Percentiles rank a stretch among this genome's conserved stretches.
These are phyloP conservation scores for Cystobasidium sp. DNA, from an alignment of 1,284 basidiomycete species.

Conservation along the genomic window DNA sequence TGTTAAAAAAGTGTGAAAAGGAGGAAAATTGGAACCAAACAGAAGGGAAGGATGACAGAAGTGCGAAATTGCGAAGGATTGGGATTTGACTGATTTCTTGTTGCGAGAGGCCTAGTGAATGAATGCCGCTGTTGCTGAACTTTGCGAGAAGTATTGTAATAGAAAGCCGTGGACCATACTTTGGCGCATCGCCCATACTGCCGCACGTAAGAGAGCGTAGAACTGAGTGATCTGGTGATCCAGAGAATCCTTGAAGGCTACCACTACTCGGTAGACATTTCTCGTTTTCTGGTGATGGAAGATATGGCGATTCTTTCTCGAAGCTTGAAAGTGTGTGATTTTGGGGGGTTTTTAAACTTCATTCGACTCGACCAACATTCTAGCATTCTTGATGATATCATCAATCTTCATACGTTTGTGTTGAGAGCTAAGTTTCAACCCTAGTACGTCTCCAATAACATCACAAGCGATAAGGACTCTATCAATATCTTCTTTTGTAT, in stretches of 20 bases:
- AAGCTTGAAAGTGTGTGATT: background rate
- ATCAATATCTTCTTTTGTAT: slow-evolving; percentile 97
- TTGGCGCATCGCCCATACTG: no score
- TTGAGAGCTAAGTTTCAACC: slow-evolving; percentile 63
- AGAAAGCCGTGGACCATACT: no score
- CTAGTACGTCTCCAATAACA: slow-evolving; percentile 85
- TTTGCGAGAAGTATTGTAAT: no score
- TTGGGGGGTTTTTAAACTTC: background rate
- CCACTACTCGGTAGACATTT: no score
- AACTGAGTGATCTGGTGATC: no score
- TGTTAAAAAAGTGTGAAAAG: background rate
- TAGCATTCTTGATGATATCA: slow-evolving; percentile 29
- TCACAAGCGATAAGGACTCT: slow-evolving; percentile 82
- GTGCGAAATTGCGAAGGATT: background rate
- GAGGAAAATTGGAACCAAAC: background rate
- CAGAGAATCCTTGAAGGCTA: no score
- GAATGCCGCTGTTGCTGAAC: background rate
- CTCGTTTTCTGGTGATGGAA: no score
- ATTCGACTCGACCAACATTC: slow-evolving; percentile 30
- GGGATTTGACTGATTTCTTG: background rate
- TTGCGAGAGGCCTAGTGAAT: background rate
- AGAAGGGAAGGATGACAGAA: background rate
- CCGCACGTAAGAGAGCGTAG: no score
- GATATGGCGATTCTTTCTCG: background rate
- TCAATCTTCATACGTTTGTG: slow-evolving; percentile 28